These are phyloP conservation scores for Fagopyrum esculentum DNA, from an alignment of 148 eudicot genomes.

Conservation along the genomic window DNA sequence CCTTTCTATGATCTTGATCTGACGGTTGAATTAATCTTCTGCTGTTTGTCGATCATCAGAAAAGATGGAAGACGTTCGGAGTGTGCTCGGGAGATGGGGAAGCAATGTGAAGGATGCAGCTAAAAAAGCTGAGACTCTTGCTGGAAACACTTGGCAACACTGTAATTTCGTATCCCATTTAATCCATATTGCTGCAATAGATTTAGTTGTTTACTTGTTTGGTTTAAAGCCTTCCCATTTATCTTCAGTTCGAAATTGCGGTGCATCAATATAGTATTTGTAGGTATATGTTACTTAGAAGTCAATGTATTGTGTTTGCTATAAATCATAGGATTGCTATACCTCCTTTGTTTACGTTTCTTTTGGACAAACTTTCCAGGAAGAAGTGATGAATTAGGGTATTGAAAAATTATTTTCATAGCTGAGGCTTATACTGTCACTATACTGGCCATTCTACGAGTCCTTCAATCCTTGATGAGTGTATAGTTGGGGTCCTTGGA, in stretches of 20 bases:
- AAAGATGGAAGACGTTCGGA: slow-evolving; percentile 51
- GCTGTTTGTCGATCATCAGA: slow-evolving; percentile 24
- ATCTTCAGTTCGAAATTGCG: neutral
- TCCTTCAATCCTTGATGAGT: neutral
- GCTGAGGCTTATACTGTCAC: neutral
- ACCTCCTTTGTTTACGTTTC: neutral
- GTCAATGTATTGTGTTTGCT: neutral
- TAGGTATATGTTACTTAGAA: neutral
- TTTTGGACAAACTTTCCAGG: neutral
- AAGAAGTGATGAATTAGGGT: neutral
- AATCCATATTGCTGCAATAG: neutral
- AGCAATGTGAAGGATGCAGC: slow-evolving; percentile 75
- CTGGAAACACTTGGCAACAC: slow-evolving; percentile 95
- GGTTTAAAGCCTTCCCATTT: neutral
- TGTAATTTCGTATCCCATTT: slow-evolving; percentile 26
- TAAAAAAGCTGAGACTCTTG: slow-evolving; percentile 76
- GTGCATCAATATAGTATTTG: neutral
- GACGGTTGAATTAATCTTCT: neutral
- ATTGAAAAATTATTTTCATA: neutral
- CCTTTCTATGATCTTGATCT: neutral
- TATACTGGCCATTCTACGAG: neutral
- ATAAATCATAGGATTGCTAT: neutral
- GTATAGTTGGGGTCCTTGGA: neutral
- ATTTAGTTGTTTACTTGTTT: neutral
- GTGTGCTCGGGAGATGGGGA: slow-evolving; percentile 83